Evolutionary conservation across 768 basidiomycete species (phyloP).

Genomic region (Suillus fuscotomentosus): DNA sequence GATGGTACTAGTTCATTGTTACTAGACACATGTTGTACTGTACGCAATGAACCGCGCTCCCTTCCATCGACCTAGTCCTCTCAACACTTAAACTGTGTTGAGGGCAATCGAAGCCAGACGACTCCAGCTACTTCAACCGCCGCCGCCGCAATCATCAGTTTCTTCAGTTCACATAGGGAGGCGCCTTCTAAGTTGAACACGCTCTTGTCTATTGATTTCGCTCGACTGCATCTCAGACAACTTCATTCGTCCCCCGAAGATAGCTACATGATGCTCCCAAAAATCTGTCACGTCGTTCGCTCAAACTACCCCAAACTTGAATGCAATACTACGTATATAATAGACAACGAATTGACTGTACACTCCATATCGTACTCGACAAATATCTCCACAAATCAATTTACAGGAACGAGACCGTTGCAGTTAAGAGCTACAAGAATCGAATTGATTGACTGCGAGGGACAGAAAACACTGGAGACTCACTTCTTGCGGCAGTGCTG

Average conservation of each 20-base stretch:
- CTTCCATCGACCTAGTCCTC: not conserved
- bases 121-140: not conserved
- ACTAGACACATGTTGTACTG: no score
- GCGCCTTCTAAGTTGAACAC: no score
- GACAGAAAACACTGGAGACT: not conserved
- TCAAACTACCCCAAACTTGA: not conserved
- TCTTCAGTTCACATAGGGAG: no score
- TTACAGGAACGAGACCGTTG: not conserved
- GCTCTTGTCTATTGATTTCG: no score
- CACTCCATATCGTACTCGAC: not conserved
- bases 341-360: not conserved
- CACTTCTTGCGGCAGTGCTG: not conserved
- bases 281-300: not conserved
- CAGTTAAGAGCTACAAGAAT: not conserved
- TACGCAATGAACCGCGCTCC: not conserved
- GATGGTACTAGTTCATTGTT: no score
- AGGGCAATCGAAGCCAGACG: not conserved
- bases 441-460: not conserved
- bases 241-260: not conserved
- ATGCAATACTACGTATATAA: not conserved
- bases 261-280: not conserved
- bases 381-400: not conserved
- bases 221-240: no score
- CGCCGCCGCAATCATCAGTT: not conserved
- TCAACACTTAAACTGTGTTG: not conserved